Percentiles rank a stretch among this genome's conserved stretches.
These are phyloP conservation scores for Aechmea fasciata DNA, from an alignment of 176 grass and related monocot genomes.

Conservation along the genomic window DNA sequence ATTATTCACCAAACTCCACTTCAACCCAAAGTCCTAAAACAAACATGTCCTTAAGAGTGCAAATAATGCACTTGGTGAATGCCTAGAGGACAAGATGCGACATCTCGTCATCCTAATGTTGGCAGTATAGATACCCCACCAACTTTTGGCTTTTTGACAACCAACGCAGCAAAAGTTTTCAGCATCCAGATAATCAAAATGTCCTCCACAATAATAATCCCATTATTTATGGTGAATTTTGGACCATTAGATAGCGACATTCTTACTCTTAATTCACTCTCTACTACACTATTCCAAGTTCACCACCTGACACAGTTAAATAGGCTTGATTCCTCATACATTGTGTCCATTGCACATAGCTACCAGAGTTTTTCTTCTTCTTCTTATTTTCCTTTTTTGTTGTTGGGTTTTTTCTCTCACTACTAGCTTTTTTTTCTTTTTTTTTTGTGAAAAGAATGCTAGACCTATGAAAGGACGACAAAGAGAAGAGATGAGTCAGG, in stretches of 20 bases:
- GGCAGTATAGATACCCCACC: neutral
- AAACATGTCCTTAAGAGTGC: neutral
- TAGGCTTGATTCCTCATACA: neutral
- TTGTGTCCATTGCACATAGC: neutral
- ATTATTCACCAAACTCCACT: too few species aligned
- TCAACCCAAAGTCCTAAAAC: too few species aligned
- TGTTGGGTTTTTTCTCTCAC: neutral
- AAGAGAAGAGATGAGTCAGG: neutral
- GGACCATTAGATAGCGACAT: neutral
- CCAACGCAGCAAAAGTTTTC: neutral
- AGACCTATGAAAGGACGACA: neutral
- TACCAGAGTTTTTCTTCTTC: neutral
- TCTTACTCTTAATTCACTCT: conserved; percentile 1
- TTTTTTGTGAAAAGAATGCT: neutral
- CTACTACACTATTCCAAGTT: neutral
- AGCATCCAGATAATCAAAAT: neutral
- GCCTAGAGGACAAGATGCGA: neutral
- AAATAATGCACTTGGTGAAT: neutral
- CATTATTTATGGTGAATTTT: neutral
- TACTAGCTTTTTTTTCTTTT: neutral
- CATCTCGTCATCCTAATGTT: neutral
- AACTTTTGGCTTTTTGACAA: neutral
- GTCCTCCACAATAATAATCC: neutral
- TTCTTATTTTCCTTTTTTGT: neutral
- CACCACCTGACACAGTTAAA: neutral